Base-by-base conservation (phyloP, 2,329 filamentous ascomycete species). In the Curvularia spicifera region DNA sequence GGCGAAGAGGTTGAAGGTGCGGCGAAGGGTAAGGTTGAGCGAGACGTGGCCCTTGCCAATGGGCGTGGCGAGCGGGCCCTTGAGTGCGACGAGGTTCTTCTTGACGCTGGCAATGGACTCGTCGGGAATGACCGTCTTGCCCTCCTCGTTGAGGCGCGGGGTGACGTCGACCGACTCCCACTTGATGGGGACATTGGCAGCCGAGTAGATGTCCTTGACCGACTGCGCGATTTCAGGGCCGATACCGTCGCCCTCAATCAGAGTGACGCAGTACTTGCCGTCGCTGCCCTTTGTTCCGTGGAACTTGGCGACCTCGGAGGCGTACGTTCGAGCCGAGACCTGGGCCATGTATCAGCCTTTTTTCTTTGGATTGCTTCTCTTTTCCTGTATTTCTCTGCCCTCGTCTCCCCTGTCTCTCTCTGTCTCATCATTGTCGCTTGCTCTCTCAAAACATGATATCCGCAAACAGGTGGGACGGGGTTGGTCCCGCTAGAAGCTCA, bases 1-100 rank as follows among this genome's bases (percentile, higher is more conserved):
- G 83, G 95, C 96, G 81, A 99, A 99, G 74, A 99, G 93, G 86
- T 99, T 99, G 85, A 99, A 99, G 65, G 96, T 99, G 77, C 95
- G 91, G 78, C 95, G 94, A 74, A 99, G 93, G 60, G 95, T 99
- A 68, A 99, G 85, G 87, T 99, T 99, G 71, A 99, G 91, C 58
- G 95, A 98, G 79, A 99, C 94, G 83, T 99, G 95, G 76, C 95
- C 95, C 86, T 98, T 99, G 81, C 96, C 95, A 75, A 99, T 88
- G 66, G 95, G 95, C 3, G 95, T 99, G 87, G 96, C 96, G 68
- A 99, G 89, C 72, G 96, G 96, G 66, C 96, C 95, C 87, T 99
- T 99, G 68, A 99, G 89, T 64, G 96, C 95, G 74, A 99, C 91
- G 84, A 93, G 96, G 85, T 98, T 99, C 83, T 87, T 90, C 80